A percentile compares a stretch with the other conserved stretches of the same genome.
phyloP scores from a whole-genome alignment of 345 rosid genomes.

The Brassica cretica region DNA sequence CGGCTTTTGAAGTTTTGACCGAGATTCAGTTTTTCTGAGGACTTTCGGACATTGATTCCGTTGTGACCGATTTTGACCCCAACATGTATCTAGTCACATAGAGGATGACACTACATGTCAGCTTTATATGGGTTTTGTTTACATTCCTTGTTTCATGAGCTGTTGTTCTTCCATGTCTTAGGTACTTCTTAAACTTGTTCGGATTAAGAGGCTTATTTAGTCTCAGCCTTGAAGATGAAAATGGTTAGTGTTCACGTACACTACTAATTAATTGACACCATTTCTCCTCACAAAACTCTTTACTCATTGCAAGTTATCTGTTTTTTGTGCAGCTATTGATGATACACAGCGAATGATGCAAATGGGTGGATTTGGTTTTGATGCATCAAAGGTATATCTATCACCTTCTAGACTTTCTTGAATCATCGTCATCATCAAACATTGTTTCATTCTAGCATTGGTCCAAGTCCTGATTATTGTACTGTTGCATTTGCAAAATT shows the following conservation, averaged over 20 bases:
- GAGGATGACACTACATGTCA: neutral
- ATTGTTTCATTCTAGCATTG: neutral
- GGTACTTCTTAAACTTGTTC: neutral
- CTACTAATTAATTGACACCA: neutral
- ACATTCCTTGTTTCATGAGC: neutral
- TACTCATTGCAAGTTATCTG: slow-evolving; percentile 12
- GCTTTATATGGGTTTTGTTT: neutral
- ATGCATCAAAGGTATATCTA: slow-evolving; percentile 69
- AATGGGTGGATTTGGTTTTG: slow-evolving; percentile 96
- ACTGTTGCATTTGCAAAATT: neutral
- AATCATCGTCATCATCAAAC: neutral
- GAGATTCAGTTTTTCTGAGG: too few species aligned
- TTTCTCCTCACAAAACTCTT: neutral
- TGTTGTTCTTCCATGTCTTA: neutral
- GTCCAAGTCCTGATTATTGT: slow-evolving; percentile 8
- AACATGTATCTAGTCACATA: neutral
- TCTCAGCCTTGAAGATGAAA: neutral
- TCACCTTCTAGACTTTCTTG: neutral
- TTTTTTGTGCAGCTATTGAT: slow-evolving; percentile 65
- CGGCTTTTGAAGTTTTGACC: too few species aligned
- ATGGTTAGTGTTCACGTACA: neutral
- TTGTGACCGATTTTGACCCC: too few species aligned
- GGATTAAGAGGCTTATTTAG: neutral
- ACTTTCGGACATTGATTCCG: too few species aligned
- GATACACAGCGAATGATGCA: slow-evolving; percentile 98